Base-by-base conservation (phyloP, 805 yeast species). In the Hanseniaspora opuntiae region DNA sequence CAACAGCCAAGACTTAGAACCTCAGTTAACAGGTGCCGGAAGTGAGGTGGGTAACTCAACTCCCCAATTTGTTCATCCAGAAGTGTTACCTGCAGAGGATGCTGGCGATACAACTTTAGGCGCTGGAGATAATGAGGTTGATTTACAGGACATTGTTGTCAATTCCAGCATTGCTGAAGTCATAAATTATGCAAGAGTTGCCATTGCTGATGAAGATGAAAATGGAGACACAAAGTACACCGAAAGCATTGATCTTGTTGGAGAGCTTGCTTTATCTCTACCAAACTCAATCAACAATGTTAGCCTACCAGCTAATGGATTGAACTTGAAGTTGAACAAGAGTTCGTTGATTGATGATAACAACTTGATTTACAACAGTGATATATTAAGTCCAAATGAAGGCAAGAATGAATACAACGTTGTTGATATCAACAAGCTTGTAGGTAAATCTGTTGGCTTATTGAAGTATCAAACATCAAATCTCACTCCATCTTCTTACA, bases 131-230 rank as follows among this genome's bases (percentile, higher is more conserved):
- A 5, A 14, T 3, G 19, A 10, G 6, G 45, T 37, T 19, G 49
- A 38, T 62, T 24, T 67, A 67, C 3, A 70, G 17, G 63, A 65
- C 45, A 75, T 79, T n/a, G 94, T 93, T 2, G 71, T 90, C 59
- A 86, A 82, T 60, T 81, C 89, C 3, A 83, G 94, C 46, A 71
- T 88, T 58, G 89, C 93, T n/a, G 97, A 90, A 68, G 80, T 84
- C 12, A 72, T 86, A 57, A 82, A 79, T 63, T 95, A 87, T 5
- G 74, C 76, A 19, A 81, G 81, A 66, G 78, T 76, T 57, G 86
- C 82, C 61, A 95, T 94, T 19, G 24, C 25, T n/a, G 28, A 35
- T 20, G 38, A 25, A n/a, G 40, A 33, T 17, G 53, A 42, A 25
- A 38, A 50, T 12, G 47, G 37, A 10, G 53, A 42, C 14, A 16